Conservation (phyloP, 2,329 filamentous ascomycete genomes). For the Aspergillus brasiliensis region DNA sequence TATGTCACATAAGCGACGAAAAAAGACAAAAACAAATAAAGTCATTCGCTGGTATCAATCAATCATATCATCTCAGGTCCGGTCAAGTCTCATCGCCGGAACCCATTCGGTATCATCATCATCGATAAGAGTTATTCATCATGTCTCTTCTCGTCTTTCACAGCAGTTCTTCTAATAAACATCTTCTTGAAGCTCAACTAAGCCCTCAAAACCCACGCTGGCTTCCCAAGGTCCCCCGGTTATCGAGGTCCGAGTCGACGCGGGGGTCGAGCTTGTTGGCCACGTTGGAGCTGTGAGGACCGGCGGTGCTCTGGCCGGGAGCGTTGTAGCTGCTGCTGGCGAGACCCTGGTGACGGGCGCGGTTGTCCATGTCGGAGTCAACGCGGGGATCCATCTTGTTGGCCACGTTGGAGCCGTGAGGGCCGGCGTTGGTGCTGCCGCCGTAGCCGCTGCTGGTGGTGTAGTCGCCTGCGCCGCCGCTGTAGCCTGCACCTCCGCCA, state of each 20-base stretch:
- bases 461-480: slow-evolving; percentile 19
- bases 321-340: slow-evolving; percentile 14
- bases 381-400: slow-evolving; percentile 34
- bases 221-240: slow-evolving; percentile 2
- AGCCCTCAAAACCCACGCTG: slow-evolving; percentile 10
- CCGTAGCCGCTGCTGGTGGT: slow-evolving; percentile 22
- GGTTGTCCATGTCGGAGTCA: slow-evolving; percentile 43
- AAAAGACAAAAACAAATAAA: background rate
- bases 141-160: too few species aligned
- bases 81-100: too few species aligned
- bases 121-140: background rate
- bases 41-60: background rate
- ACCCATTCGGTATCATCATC: too few species aligned
- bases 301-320: slow-evolving; percentile 22
- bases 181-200: background rate
- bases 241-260: slow-evolving; percentile 51
- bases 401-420: slow-evolving; percentile 35
- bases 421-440: slow-evolving; percentile 33
- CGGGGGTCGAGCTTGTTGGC: slow-evolving; percentile 59
- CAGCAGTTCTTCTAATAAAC: background rate
- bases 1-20: background rate
- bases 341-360: slow-evolving; percentile 13
- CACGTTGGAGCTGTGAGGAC: slow-evolving; percentile 48
- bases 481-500: slow-evolving; percentile 3
- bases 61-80: background rate